These are phyloP conservation scores for Herpetomonas tarakana DNA, from an alignment of 208 protist genomes.

Conservation along the genomic window DNA sequence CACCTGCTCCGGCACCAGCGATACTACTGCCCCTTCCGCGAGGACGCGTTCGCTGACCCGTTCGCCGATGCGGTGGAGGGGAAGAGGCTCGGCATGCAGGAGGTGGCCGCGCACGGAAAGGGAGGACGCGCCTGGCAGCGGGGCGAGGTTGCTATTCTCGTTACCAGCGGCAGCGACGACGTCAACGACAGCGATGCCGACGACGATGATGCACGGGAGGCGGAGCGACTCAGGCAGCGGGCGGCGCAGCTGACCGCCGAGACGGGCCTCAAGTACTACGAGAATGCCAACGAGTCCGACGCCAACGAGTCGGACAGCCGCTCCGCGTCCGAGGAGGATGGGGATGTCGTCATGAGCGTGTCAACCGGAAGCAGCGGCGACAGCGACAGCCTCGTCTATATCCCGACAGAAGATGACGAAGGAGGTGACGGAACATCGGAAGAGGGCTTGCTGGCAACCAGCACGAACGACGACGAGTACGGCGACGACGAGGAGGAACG, in stretches of 20 bases:
- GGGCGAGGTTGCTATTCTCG: too few relatives aligned
- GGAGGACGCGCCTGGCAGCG: too few relatives aligned
- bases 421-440: background rate
- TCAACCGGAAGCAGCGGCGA: background rate
- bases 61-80: slow-evolving; percentile 19
- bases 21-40: slow-evolving; percentile 81
- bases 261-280: slow-evolving; percentile 33
- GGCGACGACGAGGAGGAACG: too few relatives aligned
- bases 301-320: slow-evolving; percentile 8
- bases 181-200: slow-evolving; percentile 4
- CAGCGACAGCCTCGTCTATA: background rate
- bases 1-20: slow-evolving; percentile 62
- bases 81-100: background rate
- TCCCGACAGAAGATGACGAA: too few relatives aligned
- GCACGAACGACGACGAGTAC: too few relatives aligned
- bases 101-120: background rate
- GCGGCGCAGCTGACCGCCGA: slow-evolving; percentile 8
- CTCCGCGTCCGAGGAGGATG: slow-evolving; percentile 21
- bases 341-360: slow-evolving; percentile 17
- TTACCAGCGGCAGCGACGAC: slow-evolving; percentile 4
- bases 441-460: too few relatives aligned
- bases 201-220: background rate
- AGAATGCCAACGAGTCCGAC: slow-evolving; percentile 30
- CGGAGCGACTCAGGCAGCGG: too few relatives aligned
- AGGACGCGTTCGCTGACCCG: slow-evolving; percentile 56